Conservation (phyloP, 2,329 filamentous ascomycete species). For the Volutella citrinella region DNA sequence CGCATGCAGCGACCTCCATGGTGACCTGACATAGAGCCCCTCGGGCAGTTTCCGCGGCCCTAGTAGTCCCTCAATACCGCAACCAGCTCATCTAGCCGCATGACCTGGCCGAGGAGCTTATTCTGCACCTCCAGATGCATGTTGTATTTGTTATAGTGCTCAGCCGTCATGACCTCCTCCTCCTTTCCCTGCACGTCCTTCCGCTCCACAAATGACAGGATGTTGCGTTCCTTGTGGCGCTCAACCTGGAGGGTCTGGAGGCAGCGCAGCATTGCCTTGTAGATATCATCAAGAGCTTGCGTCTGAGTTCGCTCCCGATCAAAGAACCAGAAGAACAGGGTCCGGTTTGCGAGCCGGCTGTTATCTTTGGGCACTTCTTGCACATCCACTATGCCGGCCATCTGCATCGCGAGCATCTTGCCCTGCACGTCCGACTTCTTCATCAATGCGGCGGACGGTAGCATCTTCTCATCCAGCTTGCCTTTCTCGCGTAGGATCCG, state of each 20-base stretch:
- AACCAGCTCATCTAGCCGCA: conserved; percentile 80
- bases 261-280: conserved; percentile 85
- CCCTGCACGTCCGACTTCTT: conserved; percentile 81
- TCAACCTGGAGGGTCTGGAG: conserved; percentile 79
- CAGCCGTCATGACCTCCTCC: conserved; percentile 72
- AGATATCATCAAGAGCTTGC: conserved; percentile 74
- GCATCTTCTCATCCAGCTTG: conserved; percentile 90
- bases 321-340: conserved; percentile 90
- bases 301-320: conserved; percentile 70
- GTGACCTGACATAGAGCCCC: no score
- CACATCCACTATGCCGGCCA: conserved; percentile 81
- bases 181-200: conserved; percentile 83
- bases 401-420: conserved; percentile 81
- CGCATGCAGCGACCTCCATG: no score
- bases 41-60: conserved; percentile 18
- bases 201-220: conserved; percentile 79
- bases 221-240: conserved; percentile 64
- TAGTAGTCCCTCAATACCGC: conserved; percentile 78
- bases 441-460: conserved; percentile 78
- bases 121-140: conserved; percentile 63
- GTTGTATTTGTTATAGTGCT: conserved; percentile 65
- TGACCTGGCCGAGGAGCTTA: conserved; percentile 74
- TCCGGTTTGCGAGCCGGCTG: conserved; percentile 75
- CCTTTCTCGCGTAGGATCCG: conserved; percentile 83
- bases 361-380: conserved; percentile 93